Evolutionary conservation across 225 moss, liverwort and hornwort genomes (phyloP), one percentile per base, ranked within the genome.

Genomic region (Anthoceros angustus): DNA sequence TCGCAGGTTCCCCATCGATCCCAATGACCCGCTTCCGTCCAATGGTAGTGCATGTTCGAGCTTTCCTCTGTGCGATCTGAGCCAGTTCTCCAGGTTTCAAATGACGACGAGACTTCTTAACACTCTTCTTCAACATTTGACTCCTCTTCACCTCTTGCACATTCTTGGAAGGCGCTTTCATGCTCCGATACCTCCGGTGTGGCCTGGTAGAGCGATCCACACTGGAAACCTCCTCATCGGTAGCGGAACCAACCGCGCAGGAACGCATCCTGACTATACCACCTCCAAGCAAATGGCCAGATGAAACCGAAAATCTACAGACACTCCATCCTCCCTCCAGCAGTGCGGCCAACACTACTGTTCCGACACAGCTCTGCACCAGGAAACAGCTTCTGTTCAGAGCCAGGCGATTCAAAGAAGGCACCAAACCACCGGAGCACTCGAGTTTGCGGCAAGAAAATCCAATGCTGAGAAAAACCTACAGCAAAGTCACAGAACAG

Each of bases 61-160:
- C 74, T 65, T 74, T 74, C 16, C 70, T 77, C 43, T 77, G 74
- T 20, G 77, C 80, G 72, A 80, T 63, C 72, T 72, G 74, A 15
- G 72, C 77, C 49, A 80, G 42, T 48, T 80, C 74, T 12, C 80
- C 80, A 24, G 80, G 77, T 55, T 77, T 77, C 14, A 80, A 62
- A 43, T 74, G 77, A 38, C 77, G 76, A 23, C 80, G 72, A 16
- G 77, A 72, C 67, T 55, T 55, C 55, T 55, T 55, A 18, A 18
- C 55, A 15, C n/a, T 18, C 55, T 55, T 55, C 55, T 76, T 66
- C 50, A 72, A 63, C n/a, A 66, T 66, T 73, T 74, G 77, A 16
- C 71, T 24, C 45, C 77, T 72, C 41, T 70, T 80, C 11, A 74
- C 66, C 46, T 72, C 72, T 71, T 77, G 80, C 32, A 76, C 76